phyloP scores from a whole-genome alignment of 768 basidiomycete species.

The Xerocomellus dryophilus region DNA sequence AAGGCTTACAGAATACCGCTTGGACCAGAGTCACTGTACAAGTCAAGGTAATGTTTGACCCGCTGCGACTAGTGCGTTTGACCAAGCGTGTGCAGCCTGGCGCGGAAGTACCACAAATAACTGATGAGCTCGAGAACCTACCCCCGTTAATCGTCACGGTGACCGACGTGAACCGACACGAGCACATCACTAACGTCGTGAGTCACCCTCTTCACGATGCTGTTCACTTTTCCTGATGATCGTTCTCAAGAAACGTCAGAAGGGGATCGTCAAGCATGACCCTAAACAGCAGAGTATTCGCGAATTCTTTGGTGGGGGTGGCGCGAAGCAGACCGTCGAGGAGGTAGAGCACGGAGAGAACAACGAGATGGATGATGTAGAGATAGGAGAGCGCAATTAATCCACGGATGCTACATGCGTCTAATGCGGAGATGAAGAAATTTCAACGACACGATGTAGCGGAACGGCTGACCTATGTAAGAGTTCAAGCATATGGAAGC shows the following conservation, averaged over 20 bases:
- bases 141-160: constrained; percentile 44
- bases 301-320: constrained; percentile 58
- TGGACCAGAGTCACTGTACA: constrained; percentile 60
- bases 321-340: constrained; percentile 11
- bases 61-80: not conserved
- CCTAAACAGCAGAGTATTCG: constrained; percentile 73
- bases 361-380: constrained; percentile 29
- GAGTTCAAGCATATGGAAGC: constrained; percentile 60
- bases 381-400: constrained; percentile 8
- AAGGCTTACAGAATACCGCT: constrained; percentile 63
- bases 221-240: constrained; percentile 1
- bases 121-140: constrained; percentile 19
- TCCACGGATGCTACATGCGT: constrained; percentile 11
- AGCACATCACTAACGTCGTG: constrained; percentile 58
- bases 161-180: constrained; percentile 50
- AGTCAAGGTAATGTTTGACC: constrained; percentile 38
- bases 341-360: constrained; percentile 20
- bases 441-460: not conserved
- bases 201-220: constrained; percentile 23
- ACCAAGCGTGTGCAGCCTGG: constrained; percentile 28
- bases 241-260: constrained; percentile 57
- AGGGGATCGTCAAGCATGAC: constrained; percentile 76
- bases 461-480: constrained; percentile 16
- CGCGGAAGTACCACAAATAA: constrained; percentile 19
- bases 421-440: constrained; percentile 3